phyloP scores from a whole-genome alignment of 2,329 filamentous ascomycete genomes.

The Trichoderma sp. region DNA sequence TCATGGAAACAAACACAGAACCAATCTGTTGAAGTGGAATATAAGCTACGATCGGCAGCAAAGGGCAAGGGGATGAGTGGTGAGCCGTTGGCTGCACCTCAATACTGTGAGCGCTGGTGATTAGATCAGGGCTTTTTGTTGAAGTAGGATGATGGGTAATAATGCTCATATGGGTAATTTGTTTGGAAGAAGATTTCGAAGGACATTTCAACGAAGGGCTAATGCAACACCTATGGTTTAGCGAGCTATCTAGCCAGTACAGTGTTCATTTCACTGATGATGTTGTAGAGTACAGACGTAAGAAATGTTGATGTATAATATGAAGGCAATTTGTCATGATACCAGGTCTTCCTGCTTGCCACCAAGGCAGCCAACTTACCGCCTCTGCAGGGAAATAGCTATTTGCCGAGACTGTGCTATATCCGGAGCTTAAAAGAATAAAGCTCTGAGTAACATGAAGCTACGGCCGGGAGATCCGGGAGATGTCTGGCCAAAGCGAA shows the following conservation, averaged over 20 bases:
- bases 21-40: conserved; percentile 25
- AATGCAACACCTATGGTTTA: not conserved
- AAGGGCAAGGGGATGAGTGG: conserved; percentile 22
- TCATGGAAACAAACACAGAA: conserved; percentile 24
- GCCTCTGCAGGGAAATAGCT: not conserved
- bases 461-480: conserved; percentile 2
- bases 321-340: not conserved
- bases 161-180: not conserved
- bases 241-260: not conserved
- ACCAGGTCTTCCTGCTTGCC: not conserved
- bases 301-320: not conserved
- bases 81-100: not conserved
- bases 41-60: conserved; percentile 26
- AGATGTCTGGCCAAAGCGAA: not conserved
- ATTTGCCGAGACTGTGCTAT: not conserved
- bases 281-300: not conserved
- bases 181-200: not conserved
- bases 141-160: not conserved
- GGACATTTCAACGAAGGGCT: not conserved
- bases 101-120: too few relatives aligned
- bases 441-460: not conserved
- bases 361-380: not conserved
- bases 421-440: not conserved
- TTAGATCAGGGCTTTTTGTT: not conserved
- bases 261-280: not conserved